These are phyloP conservation scores for Boletus reticulatus DNA, from an alignment of 768 basidiomycete species.

Conservation along the genomic window DNA sequence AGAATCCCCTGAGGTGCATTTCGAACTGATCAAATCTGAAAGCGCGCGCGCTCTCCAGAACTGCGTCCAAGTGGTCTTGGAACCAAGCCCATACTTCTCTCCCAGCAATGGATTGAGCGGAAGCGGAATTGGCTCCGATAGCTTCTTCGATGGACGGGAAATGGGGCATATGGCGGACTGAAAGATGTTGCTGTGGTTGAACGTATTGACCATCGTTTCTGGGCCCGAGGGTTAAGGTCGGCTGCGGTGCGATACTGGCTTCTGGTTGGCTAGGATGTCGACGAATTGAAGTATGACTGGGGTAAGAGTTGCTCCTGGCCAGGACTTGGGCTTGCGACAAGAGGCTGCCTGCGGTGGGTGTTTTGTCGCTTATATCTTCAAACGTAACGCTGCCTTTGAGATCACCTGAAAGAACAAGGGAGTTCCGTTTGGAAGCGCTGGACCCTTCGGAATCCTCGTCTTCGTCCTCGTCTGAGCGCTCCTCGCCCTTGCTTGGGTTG, in stretches of 20 bases:
- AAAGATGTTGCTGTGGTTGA: conserved; percentile 49
- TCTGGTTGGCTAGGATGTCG: conserved; percentile 63
- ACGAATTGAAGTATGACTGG: conserved; percentile 73
- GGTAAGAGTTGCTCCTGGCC: conserved; percentile 57
- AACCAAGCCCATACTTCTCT: conserved; percentile 92
- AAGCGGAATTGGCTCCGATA: conserved; percentile 68
- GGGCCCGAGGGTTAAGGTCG: conserved; percentile 55
- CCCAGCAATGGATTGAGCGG: conserved; percentile 74
- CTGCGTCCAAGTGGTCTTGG: conserved; percentile 82
- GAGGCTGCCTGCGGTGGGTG: conserved; percentile 75
- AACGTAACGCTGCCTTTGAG: conserved; percentile 54
- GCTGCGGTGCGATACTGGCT: conserved; percentile 48
- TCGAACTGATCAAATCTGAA: conserved; percentile 91
- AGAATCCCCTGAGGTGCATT: conserved; percentile 82
- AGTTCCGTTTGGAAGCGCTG: conserved; percentile 75
- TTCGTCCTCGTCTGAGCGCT: conserved; percentile 79
- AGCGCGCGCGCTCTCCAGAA: conserved; percentile 72
- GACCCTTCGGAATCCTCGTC: conserved; percentile 83
- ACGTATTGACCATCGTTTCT: conserved; percentile 45
- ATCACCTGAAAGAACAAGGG: conserved; percentile 63
- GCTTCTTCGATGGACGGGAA: conserved; percentile 89
- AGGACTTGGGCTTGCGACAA: conserved; percentile 72
- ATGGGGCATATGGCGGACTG: conserved; percentile 73
- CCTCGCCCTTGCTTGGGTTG: conserved; percentile 56
- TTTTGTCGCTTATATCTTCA: conserved; percentile 78